Percentiles rank a stretch among this genome's conserved stretches.
Evolutionary conservation across 345 rosid species (phyloP).

Genomic region (Cardamine occulta): DNA sequence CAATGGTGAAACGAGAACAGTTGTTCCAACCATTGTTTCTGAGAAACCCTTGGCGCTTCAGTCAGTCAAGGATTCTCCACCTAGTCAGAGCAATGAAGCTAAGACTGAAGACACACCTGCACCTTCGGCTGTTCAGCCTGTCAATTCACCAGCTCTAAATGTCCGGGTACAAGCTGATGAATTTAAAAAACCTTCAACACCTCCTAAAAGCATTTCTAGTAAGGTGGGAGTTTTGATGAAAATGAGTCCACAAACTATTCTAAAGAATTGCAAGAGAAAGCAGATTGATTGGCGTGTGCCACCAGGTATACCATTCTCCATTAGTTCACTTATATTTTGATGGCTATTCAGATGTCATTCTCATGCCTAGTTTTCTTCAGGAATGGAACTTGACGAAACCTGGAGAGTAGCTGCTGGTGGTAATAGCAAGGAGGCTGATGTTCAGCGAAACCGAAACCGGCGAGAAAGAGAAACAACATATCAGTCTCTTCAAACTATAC

Average conservation of each 20-base stretch:
- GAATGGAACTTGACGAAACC: slow-evolving; percentile 52
- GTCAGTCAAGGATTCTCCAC: slow-evolving; percentile 40
- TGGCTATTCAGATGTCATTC: background rate
- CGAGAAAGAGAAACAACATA: slow-evolving; percentile 84
- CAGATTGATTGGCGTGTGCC: slow-evolving; percentile 76
- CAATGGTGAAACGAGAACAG: slow-evolving; percentile 50
- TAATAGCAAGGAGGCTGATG: slow-evolving; percentile 88
- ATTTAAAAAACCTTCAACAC: slow-evolving; percentile 35
- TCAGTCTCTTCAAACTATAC: slow-evolving; percentile 58
- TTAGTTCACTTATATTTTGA: slow-evolving; percentile 38
- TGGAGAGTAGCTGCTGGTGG: slow-evolving; percentile 90
- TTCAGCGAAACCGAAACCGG: slow-evolving; percentile 78
- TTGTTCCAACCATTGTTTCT: slow-evolving; percentile 47
- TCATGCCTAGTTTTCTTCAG: slow-evolving; percentile 58
- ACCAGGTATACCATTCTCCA: slow-evolving; percentile 62
- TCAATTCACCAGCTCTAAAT: slow-evolving; percentile 29
- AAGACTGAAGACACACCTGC: slow-evolving; percentile 49
- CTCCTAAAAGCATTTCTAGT: slow-evolving; percentile 34
- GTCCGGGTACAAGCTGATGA: slow-evolving; percentile 35
- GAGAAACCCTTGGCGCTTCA: slow-evolving; percentile 47
- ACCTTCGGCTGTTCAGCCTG: slow-evolving; percentile 32
- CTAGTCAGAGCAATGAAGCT: slow-evolving; percentile 35
- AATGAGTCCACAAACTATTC: slow-evolving; percentile 53
- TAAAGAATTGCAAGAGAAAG: slow-evolving; percentile 53
- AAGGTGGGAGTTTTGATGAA: slow-evolving; percentile 35